These are phyloP conservation scores for Neofusicoccum parvum DNA, from an alignment of 2,329 filamentous ascomycete genomes.

Conservation along the genomic window DNA sequence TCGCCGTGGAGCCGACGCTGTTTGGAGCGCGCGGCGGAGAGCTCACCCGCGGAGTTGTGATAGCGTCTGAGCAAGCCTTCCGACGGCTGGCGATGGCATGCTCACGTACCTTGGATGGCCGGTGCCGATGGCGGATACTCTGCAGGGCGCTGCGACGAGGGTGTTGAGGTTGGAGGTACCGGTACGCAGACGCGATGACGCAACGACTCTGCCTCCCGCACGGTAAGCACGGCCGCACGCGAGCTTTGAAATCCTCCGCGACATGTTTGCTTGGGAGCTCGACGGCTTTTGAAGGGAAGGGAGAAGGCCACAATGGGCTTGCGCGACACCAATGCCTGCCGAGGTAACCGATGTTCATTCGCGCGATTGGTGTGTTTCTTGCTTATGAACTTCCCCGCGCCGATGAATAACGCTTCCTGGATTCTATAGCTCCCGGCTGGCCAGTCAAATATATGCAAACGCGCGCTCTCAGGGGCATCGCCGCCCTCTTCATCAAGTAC, in stretches of 20 bases:
- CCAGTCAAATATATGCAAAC: not conserved
- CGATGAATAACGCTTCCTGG: not conserved
- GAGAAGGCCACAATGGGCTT: no score
- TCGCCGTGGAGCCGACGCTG: no score
- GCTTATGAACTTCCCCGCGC: slow-evolving; percentile 17
- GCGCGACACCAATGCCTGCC: not conserved
- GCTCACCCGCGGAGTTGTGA: slow-evolving; percentile 5
- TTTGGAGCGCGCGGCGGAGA: not conserved
- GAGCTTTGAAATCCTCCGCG: not conserved
- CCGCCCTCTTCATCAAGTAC: not conserved
- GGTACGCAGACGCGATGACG: slow-evolving; percentile 1
- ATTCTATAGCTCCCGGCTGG: not conserved
- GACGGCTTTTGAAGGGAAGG: not conserved
- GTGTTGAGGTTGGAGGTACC: not conserved
- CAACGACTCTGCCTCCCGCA: not conserved
- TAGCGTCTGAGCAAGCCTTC: not conserved
- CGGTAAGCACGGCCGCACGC: not conserved
- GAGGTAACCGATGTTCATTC: not conserved
- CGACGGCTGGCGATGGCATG: not conserved
- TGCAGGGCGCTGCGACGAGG: not conserved
- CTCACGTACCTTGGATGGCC: not conserved
- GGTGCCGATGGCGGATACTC: not conserved
- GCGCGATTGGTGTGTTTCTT: slow-evolving; percentile 1
- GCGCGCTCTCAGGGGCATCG: not conserved
- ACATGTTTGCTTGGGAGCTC: not conserved